phyloP scores from a whole-genome alignment of 208 protist species.

The Angomonas desouzai region DNA sequence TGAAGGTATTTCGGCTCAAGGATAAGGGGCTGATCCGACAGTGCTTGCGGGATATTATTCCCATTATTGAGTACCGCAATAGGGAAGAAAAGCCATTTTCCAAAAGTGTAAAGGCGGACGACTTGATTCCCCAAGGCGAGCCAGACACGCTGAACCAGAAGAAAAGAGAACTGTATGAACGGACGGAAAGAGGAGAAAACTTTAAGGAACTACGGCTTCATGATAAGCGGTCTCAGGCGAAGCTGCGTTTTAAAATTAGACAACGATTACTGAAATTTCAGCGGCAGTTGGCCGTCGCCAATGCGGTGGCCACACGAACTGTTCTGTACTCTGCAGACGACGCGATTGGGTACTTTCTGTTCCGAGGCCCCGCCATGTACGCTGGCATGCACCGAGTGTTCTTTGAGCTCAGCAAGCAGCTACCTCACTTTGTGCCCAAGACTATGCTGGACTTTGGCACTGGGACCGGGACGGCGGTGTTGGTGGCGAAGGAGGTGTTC shows the following conservation, averaged over 20 bases:
- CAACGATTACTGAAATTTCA: constrained; percentile 86
- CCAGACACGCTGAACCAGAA: constrained; percentile 87
- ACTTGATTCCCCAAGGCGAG: constrained; percentile 82
- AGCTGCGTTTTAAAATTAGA: constrained; percentile 78
- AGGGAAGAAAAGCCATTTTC: constrained; percentile 52
- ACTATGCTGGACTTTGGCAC: constrained; percentile 87
- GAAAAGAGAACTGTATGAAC: constrained; percentile 85
- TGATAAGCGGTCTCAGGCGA: constrained; percentile 79
- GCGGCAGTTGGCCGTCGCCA: constrained; percentile 73
- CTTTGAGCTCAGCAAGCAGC: constrained; percentile 83
- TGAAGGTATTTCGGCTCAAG: constrained; percentile 85
- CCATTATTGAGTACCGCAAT: constrained; percentile 87
- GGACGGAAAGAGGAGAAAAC: constrained; percentile 70
- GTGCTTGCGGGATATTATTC: constrained; percentile 83
- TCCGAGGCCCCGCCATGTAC: constrained; percentile 85
- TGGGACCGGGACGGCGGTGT: constrained; percentile 78
- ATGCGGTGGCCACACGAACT: constrained; percentile 71
- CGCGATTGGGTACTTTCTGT: constrained; percentile 87
- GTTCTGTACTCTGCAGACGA: constrained; percentile 82
- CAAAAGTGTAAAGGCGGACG: constrained; percentile 38
- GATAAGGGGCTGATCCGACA: constrained; percentile 81
- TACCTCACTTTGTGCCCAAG: constrained; percentile 85
- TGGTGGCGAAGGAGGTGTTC: constrained; percentile 87
- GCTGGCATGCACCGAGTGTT: constrained; percentile 84
- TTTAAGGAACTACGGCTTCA: constrained; percentile 57